These are phyloP conservation scores for Fusarium multiceps DNA, from an alignment of 2,329 filamentous ascomycete species.

Conservation along the genomic window DNA sequence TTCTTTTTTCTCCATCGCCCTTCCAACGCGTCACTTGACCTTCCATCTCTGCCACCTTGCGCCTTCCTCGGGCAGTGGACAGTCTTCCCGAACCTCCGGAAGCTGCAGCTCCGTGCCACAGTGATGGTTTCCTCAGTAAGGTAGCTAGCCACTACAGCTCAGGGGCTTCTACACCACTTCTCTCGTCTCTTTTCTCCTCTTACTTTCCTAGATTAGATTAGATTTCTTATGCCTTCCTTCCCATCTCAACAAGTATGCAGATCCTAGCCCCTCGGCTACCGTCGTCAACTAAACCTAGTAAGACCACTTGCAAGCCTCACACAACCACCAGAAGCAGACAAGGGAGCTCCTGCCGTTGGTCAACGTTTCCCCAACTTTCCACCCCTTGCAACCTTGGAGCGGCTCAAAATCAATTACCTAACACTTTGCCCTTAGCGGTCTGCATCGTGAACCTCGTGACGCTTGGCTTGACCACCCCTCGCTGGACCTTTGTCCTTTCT, in stretches of 20 bases:
- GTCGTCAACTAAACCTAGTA: conserved; percentile 12
- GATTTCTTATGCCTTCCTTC: not conserved
- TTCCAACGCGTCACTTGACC: conserved; percentile 27
- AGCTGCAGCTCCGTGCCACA: conserved; percentile 22
- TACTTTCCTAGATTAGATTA: conserved; percentile 38
- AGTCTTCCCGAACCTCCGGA: conserved; percentile 29
- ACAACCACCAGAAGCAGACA: conserved; percentile 7
- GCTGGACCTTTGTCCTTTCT: conserved; percentile 14
- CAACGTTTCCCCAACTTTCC: conserved; percentile 30
- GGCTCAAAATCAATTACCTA: conserved; percentile 41
- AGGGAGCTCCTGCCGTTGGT: conserved; percentile 26
- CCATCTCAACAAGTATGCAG: conserved; percentile 31
- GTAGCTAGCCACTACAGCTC: not conserved
- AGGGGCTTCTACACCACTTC: not conserved
- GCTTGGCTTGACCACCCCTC: conserved; percentile 18
- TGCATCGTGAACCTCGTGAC: conserved; percentile 32
- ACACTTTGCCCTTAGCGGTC: conserved; percentile 43
- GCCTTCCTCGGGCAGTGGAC: not conserved
- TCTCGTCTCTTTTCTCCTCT: conserved; percentile 18
- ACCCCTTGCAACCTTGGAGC: conserved; percentile 24
- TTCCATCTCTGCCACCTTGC: not conserved
- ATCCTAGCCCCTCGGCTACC: conserved; percentile 24
- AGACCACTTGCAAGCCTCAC: conserved; percentile 32
- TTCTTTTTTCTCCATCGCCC: conserved; percentile 4
- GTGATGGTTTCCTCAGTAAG: not conserved